Percentiles rank a stretch among this genome's conserved stretches.
phyloP scores from a whole-genome alignment of 768 basidiomycete genomes.

The Austroboletus eburneus region DNA sequence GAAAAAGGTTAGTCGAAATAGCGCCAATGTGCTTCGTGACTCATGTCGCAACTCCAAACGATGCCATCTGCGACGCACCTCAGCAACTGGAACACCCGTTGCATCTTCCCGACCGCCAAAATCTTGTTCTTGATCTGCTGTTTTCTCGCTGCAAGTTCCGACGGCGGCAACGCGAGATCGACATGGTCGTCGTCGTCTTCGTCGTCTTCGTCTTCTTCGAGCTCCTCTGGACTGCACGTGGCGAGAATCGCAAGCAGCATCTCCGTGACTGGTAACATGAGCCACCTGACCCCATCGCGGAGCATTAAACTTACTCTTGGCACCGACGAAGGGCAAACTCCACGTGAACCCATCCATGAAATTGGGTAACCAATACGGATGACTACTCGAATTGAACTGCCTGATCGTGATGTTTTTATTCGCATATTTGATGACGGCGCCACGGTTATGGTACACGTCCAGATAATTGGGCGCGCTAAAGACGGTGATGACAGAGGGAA shows the following conservation, averaged over 20 bases:
- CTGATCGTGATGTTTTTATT: slow-evolving; percentile 97
- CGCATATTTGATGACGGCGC: slow-evolving; percentile 94
- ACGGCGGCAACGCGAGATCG: slow-evolving; percentile 32
- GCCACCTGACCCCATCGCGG: background rate
- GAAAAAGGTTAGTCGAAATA: too few relatives aligned
- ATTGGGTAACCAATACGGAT: slow-evolving; percentile 96
- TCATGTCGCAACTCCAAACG: too few relatives aligned
- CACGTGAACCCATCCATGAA: slow-evolving; percentile 99
- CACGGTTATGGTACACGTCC: slow-evolving; percentile 96
- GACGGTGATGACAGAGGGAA: slow-evolving; percentile 96
- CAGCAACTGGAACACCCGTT: slow-evolving; percentile 82
- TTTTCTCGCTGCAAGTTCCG: slow-evolving; percentile 49
- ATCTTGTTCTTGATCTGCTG: slow-evolving; percentile 93
- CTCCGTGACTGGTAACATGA: slow-evolving; percentile 69
- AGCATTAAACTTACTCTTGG: slow-evolving; percentile 95
- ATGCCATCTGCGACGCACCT: slow-evolving; percentile 56
- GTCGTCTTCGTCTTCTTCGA: slow-evolving; percentile 52
- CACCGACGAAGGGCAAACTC: slow-evolving; percentile 96
- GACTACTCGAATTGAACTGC: slow-evolving; percentile 74
- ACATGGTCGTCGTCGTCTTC: slow-evolving; percentile 17
- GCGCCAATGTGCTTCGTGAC: too few relatives aligned
- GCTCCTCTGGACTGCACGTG: slow-evolving; percentile 91
- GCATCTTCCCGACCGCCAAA: slow-evolving; percentile 87
- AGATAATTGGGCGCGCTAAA: slow-evolving; percentile 98
- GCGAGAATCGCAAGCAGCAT: slow-evolving; percentile 95